phyloP scores from a whole-genome alignment of 2,329 filamentous ascomycete species.

The Thelonectria discophora region DNA sequence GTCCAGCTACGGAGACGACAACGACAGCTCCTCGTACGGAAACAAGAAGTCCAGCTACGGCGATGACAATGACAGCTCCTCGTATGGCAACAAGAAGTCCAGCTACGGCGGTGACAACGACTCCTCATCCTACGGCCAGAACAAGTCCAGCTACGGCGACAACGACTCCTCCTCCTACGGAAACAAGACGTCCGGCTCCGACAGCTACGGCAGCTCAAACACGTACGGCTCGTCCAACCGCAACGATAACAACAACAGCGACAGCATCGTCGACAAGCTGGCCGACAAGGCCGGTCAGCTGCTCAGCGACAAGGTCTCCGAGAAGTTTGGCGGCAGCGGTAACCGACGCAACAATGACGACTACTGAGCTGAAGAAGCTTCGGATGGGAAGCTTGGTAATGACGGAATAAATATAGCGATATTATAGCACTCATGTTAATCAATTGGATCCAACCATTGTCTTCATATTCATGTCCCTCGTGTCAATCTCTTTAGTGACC shows the following conservation, averaged over 20 bases:
- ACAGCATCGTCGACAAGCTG: conserved; percentile 56
- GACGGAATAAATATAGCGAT: conserved; percentile 12
- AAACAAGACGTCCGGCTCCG: conserved; percentile 4
- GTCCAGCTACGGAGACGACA: conserved; percentile 24
- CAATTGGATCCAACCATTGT: background rate
- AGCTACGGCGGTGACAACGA: conserved; percentile 14
- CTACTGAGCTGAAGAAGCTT: conserved; percentile 26
- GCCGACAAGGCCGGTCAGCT: conserved; percentile 65
- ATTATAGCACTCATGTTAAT: conserved; percentile 12
- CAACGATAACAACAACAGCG: conserved; percentile 33
- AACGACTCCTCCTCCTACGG: conserved; percentile 31
- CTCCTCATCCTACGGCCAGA: background rate
- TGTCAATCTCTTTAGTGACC: background rate
- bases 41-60: conserved; percentile 2
- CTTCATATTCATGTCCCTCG: background rate
- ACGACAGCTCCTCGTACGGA: background rate
- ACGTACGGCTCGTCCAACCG: conserved; percentile 22
- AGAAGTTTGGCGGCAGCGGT: conserved; percentile 54
- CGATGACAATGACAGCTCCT: background rate
- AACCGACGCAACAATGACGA: conserved; percentile 31
- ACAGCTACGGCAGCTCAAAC: conserved; percentile 10
- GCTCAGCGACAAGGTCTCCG: conserved; percentile 54
- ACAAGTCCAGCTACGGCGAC: conserved; percentile 15
- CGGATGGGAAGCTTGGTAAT: background rate
- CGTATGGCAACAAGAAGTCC: conserved; percentile 13